Evolutionary conservation across 2,329 filamentous ascomycete genomes (phyloP).

Genomic region (Epichloe scottii): DNA sequence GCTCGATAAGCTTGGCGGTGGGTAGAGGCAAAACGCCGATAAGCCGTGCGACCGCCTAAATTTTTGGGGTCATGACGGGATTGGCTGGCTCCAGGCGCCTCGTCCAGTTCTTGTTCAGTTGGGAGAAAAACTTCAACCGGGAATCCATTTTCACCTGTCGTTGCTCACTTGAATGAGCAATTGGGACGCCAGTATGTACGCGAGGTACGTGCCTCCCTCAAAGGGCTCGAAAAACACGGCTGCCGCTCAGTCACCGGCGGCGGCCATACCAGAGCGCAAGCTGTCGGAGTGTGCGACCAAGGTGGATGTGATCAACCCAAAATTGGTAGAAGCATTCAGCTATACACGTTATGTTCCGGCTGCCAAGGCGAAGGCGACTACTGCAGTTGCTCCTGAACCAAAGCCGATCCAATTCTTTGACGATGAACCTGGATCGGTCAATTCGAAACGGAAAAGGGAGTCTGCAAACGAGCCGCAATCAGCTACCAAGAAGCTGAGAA

Average conservation of each 20-base stretch:
- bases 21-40: constrained; percentile 23
- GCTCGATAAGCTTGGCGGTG: constrained; percentile 25
- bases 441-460: constrained; percentile 25
- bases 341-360: constrained; percentile 32
- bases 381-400: constrained; percentile 1
- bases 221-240: constrained; percentile 12
- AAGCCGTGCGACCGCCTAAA: constrained; percentile 21
- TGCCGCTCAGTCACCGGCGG: constrained; percentile 4
- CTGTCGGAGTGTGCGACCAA: neutral
- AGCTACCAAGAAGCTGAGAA: constrained; percentile 24
- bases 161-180: neutral
- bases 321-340: constrained; percentile 12
- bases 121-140: neutral
- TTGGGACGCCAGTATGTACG: constrained; percentile 23
- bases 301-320: neutral
- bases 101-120: no score
- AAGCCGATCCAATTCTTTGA: constrained; percentile 16
- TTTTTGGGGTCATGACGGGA: constrained; percentile 16
- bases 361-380: constrained; percentile 10
- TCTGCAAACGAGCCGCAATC: constrained; percentile 17
- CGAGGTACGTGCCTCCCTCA: constrained; percentile 28
- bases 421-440: constrained; percentile 15
- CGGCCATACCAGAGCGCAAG: constrained; percentile 1
- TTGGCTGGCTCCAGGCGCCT: constrained; percentile 6
- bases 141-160: neutral